Conservation (phyloP, 2,329 filamentous ascomycete species). For the Tolypocladium capitatum region DNA sequence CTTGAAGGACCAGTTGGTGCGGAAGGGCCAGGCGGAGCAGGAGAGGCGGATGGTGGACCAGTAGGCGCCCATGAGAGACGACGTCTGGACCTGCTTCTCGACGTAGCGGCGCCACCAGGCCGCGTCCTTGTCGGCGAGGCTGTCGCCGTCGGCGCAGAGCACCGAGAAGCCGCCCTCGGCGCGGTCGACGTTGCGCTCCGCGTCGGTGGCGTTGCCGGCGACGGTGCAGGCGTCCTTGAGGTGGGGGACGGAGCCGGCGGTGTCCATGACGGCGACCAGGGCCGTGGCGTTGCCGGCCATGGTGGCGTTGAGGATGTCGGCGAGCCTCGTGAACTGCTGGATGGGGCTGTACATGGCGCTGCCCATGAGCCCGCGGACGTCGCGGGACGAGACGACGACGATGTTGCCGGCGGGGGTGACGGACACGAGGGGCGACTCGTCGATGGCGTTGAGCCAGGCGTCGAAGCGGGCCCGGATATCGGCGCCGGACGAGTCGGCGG, state of each 20-base stretch:
- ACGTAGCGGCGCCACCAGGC: constrained; percentile 18
- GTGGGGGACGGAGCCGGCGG: constrained; percentile 3
- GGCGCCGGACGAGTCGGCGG: constrained; percentile 11
- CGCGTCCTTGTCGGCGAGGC: constrained; percentile 8
- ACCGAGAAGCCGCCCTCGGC: constrained; percentile 7
- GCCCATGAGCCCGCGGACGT: constrained; percentile 16
- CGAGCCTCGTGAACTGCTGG: constrained; percentile 3
- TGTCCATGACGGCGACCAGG: background rate
- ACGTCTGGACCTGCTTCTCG: constrained; percentile 11
- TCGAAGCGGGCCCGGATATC: constrained; percentile 21
- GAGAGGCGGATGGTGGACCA: constrained; percentile 24
- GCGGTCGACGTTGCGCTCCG: background rate
- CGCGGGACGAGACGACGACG: constrained; percentile 16
- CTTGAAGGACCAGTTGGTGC: constrained; percentile 26
- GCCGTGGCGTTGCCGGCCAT: constrained; percentile 9
- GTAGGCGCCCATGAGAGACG: constrained; percentile 16
- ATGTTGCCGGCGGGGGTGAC: constrained; percentile 8
- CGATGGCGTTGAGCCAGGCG: constrained; percentile 14
- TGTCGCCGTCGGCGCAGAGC: constrained; percentile 22
- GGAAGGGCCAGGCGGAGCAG: constrained; percentile 25
- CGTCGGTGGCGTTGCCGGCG: constrained; percentile 10
- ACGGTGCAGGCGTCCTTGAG: constrained; percentile 10
- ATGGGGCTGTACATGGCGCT: constrained; percentile 18
- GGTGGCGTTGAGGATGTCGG: constrained; percentile 6
- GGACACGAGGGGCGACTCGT: constrained; percentile 12